phyloP scores from a whole-genome alignment of 2,329 filamentous ascomycete genomes.

The Fusarium solani-melongenae region DNA sequence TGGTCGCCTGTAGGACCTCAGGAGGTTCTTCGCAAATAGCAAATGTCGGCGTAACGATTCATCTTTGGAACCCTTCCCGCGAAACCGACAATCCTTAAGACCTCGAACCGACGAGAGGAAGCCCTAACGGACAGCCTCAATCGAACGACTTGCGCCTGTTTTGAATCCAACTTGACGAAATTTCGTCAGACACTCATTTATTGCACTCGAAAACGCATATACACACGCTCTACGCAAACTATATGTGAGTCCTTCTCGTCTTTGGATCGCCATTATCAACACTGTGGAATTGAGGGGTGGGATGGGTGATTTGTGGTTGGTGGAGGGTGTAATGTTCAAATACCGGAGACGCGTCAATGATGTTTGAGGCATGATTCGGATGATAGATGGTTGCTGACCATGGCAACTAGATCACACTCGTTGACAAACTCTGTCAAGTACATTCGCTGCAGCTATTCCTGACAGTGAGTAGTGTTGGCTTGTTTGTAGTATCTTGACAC shows the following conservation, averaged over 20 bases:
- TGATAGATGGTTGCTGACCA: constrained; percentile 16
- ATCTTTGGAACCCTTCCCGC: constrained; percentile 40
- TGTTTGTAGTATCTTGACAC: background rate
- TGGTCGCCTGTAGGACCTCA: constrained; percentile 43
- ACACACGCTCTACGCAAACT: constrained; percentile 46
- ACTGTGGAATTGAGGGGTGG: too few relatives aligned
- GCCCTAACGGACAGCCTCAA: constrained; percentile 36
- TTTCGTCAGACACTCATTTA: constrained; percentile 62
- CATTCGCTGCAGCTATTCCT: constrained; percentile 65
- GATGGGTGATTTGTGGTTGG: background rate
- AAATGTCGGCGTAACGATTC: constrained; percentile 48
- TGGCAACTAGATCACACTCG: constrained; percentile 54
- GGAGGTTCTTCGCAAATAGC: constrained; percentile 46
- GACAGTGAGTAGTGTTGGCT: constrained; percentile 52
- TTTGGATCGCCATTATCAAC: background rate
- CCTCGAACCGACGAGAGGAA: constrained; percentile 27
- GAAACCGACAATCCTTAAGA: constrained; percentile 28
- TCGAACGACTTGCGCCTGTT: constrained; percentile 45
- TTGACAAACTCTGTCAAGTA: constrained; percentile 68
- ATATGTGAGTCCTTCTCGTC: constrained; percentile 40
- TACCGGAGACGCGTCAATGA: constrained; percentile 1
- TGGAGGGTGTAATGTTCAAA: background rate
- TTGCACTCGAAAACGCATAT: constrained; percentile 44
- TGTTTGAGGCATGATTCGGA: background rate
- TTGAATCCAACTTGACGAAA: constrained; percentile 52